phyloP scores from a whole-genome alignment of 495 filamentous ascomycete genomes.

The Aspergillus avenaceus region DNA sequence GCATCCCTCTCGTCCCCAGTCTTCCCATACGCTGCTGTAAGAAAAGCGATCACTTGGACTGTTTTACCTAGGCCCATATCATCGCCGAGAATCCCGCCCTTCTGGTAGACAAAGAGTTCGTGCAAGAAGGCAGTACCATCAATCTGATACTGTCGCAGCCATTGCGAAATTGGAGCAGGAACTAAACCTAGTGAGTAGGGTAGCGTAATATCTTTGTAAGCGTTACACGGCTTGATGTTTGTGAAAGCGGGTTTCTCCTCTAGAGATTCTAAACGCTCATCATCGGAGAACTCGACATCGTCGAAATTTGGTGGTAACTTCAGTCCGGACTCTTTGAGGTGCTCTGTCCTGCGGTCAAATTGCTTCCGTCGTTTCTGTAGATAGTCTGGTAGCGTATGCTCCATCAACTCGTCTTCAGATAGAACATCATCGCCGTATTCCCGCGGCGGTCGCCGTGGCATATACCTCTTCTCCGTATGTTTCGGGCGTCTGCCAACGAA shows the following conservation, averaged over 20 bases:
- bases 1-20: conserved; percentile 84
- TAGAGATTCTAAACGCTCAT: conserved; percentile 60
- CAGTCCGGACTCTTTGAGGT: conserved; percentile 62
- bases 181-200: conserved; percentile 76
- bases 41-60: conserved; percentile 91
- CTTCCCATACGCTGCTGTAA: conserved; percentile 92
- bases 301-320: conserved; percentile 77
- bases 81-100: conserved; percentile 85
- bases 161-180: conserved; percentile 88
- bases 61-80: conserved; percentile 99
- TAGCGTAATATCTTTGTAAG: conserved; percentile 72
- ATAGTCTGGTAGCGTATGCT: conserved; percentile 55
- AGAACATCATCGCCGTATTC: conserved; percentile 39
- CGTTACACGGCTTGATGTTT: conserved; percentile 52
- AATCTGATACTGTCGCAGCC: conserved; percentile 88
- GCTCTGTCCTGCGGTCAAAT: conserved; percentile 52
- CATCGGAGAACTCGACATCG: conserved; percentile 82
- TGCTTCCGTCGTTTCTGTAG: conserved; percentile 47
- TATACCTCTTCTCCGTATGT: conserved; percentile 13
- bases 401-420: conserved; percentile 55
- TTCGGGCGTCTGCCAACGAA: conserved; percentile 29
- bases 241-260: conserved; percentile 69
- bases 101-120: conserved; percentile 85
- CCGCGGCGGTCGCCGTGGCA: conserved; percentile 18
- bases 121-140: conserved; percentile 84